Evolutionary conservation across 441 rosid genomes (phyloP), one percentile per base, ranked within the genome.

Genomic region (Brassica balearica): DNA sequence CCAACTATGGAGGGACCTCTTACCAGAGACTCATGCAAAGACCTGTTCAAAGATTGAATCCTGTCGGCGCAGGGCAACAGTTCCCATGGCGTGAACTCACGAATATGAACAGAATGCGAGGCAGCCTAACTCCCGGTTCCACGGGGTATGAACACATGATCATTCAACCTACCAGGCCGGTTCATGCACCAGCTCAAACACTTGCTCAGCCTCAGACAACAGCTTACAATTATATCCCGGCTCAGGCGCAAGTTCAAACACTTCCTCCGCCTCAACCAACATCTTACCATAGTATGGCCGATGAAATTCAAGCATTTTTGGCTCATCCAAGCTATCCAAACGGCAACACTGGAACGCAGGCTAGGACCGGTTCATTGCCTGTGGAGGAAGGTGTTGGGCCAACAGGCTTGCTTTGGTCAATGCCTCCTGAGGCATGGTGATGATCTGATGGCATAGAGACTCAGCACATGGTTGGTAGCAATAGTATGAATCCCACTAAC

Each of bases 61-160:
- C 1, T 75, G 82, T 3, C 72, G 84, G 60, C 64, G 83, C 81
- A 61, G 56, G 27, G 34, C 61, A 58, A 41, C 86, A 72, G 70
- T 46, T 82, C 17, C 65, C 82, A 71, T 68, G 87, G 19, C 80
- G 75, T 32, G 69, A 77, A 25, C 10, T 53, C 38, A 68, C 73
- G 61, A 63, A 82, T 36, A 51, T 82, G 5, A 34, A 7, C n/a
- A 66, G 72, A 38, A 95, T 95, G 98, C 94, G 95, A 5, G 99
- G 98, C 81, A 90, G 98, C 80, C 75, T 96, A 48, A 19, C 78
- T 14, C 93, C 93, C 23, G 81, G 84, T 64, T 71, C 80, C 64
- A 82, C 75, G 14, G 85, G 73, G 73, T 82, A 86, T 77, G 85
- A 84, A 76, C 88, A 85, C 58, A 43, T 89, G 73, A 84, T 90